phyloP scores from a whole-genome alignment of 176 grass and related monocot genomes.

The Oryza longistaminata region DNA sequence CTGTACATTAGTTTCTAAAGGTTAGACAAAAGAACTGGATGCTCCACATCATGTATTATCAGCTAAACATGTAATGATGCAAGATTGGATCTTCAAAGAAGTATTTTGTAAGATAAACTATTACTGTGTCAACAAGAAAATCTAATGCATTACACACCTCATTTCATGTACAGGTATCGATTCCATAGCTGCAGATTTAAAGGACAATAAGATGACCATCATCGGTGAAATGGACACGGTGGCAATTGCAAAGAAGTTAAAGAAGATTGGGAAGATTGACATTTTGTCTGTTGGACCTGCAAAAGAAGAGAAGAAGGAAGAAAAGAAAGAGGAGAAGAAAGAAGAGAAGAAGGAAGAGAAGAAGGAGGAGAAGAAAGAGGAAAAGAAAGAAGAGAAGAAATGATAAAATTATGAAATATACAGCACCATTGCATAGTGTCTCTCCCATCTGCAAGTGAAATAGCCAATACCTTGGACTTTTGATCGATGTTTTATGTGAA shows the following conservation, averaged over 20 bases:
- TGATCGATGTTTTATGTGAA: conserved; percentile 24
- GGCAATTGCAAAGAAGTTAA: conserved; percentile 86
- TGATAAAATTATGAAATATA: conserved; percentile 39
- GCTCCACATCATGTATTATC: neutral
- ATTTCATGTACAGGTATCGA: conserved; percentile 57
- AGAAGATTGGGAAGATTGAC: conserved; percentile 86
- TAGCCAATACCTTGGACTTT: conserved; percentile 36
- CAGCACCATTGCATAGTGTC: neutral
- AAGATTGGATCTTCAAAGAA: neutral
- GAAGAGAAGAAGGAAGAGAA: conserved; percentile 72
- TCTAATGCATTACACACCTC: conserved; percentile 38
- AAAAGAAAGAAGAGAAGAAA: conserved; percentile 72
- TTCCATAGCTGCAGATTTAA: conserved; percentile 85
- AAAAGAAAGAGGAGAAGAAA: conserved; percentile 79
- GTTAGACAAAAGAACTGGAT: conserved; percentile 4
- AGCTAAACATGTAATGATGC: neutral
- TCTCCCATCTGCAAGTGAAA: conserved; percentile 7
- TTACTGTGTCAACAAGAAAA: conserved; percentile 18
- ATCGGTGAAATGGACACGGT: conserved; percentile 89
- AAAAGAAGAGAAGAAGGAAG: conserved; percentile 93
- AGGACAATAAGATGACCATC: conserved; percentile 91
- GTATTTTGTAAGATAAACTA: neutral
- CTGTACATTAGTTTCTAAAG: neutral
- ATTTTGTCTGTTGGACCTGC: conserved; percentile 85
- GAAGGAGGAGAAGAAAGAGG: conserved; percentile 70